Evolutionary conservation across 345 rosid genomes (phyloP).

Genomic region (Noccaea bulbosa): DNA sequence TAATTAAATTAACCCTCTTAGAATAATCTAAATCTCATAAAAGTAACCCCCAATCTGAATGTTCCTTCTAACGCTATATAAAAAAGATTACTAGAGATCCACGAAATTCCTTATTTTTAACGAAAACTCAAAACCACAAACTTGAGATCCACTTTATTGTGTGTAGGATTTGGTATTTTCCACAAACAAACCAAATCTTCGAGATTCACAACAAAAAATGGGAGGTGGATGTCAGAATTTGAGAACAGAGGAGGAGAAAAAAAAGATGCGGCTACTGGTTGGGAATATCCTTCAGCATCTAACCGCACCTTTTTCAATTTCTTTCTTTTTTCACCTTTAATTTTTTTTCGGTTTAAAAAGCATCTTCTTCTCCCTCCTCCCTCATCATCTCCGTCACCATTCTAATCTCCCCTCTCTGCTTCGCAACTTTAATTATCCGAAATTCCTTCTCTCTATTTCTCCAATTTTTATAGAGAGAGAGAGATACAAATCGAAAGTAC

Average conservation of each 20-base stretch:
- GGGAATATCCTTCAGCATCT: conserved; percentile 47
- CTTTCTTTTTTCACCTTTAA: background rate
- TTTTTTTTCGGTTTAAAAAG: conserved; percentile 38
- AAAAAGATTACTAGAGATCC: too few species aligned
- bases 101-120: background rate
- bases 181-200: conserved; percentile 34
- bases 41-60: background rate
- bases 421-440: background rate
- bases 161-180: background rate
- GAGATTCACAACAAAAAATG: conserved; percentile 30
- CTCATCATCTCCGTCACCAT: conserved; percentile 19
- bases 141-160: background rate
- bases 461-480: conserved; percentile 17
- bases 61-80: background rate
- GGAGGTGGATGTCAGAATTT: conserved; percentile 39
- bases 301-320: conserved; percentile 36
- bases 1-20: background rate
- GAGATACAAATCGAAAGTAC: background rate
- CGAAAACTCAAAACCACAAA: conserved; percentile 29
- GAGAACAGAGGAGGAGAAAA: background rate
- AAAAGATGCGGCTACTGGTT: conserved; percentile 47
- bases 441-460: conserved; percentile 13
- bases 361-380: conserved; percentile 37
- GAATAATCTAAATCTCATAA: background rate
- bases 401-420: background rate